A percentile compares a stretch with the other conserved stretches of the same genome.
phyloP scores from a whole-genome alignment of 2,329 filamentous ascomycete species.

The Claviceps purpurea region DNA sequence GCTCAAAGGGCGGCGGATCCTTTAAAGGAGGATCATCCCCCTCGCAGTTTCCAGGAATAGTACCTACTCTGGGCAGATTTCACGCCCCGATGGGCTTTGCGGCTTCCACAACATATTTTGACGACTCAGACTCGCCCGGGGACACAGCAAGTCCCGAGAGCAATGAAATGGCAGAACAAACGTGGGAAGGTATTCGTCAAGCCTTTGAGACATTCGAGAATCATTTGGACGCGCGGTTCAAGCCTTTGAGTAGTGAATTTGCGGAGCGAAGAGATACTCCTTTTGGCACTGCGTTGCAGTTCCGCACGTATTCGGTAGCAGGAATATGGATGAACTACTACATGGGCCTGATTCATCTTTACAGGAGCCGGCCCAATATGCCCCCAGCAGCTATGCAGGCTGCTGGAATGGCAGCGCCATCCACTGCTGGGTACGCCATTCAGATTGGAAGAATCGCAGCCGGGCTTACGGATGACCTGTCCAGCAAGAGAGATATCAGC shows the following conservation, averaged over 20 bases:
- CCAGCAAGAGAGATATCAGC: conserved; percentile 46
- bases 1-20: conserved; percentile 15
- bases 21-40: conserved; percentile 19
- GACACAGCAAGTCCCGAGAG: conserved; percentile 48
- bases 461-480: conserved; percentile 48
- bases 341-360: conserved; percentile 69
- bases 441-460: conserved; percentile 70
- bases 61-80: conserved; percentile 38
- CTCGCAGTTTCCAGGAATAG: conserved; percentile 40
- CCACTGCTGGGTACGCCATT: conserved; percentile 58
- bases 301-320: conserved; percentile 76
- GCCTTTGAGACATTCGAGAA: conserved; percentile 56
- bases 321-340: conserved; percentile 82
- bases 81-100: conserved; percentile 41
- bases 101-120: conserved; percentile 31
- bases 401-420: conserved; percentile 59
- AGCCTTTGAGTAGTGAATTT: conserved; percentile 58
- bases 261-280: conserved; percentile 49
- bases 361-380: conserved; percentile 77
- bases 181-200: conserved; percentile 64
- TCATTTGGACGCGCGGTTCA: conserved; percentile 61
- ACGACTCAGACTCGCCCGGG: conserved; percentile 29
- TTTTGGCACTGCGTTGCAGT: conserved; percentile 71
- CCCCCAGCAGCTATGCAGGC: conserved; percentile 82
- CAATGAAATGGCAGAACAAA: conserved; percentile 55